A percentile compares a stretch with the other conserved stretches of the same genome.
Conservation (phyloP, 23 red algal genomes). For the Cyanidium caldarium region DNA sequence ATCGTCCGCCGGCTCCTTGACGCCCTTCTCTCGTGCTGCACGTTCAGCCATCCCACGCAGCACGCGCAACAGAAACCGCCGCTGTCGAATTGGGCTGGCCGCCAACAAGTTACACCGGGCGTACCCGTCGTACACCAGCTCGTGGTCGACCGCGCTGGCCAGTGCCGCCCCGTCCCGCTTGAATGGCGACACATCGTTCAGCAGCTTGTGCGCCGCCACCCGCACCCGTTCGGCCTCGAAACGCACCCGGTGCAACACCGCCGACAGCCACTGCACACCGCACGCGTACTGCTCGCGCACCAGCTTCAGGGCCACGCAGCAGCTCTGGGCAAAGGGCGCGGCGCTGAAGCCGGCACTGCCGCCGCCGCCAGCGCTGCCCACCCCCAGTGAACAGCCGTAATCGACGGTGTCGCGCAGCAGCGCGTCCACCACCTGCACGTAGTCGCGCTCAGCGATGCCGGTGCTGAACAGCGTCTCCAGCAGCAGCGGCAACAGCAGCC, state of each 20-base stretch:
- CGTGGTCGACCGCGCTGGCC: conserved; percentile 13
- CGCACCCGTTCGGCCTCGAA: background rate
- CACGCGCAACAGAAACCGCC: conserved; percentile 16
- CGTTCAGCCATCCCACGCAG: conserved; percentile 19
- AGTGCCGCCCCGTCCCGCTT: conserved; percentile 24
- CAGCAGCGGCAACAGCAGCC: background rate
- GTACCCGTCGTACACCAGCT: conserved; percentile 29
- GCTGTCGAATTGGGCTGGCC: conserved; percentile 18
- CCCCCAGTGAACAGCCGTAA: background rate
- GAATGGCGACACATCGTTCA: background rate
- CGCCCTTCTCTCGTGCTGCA: conserved; percentile 34
- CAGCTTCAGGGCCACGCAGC: background rate
- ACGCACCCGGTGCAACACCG: background rate
- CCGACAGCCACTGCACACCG: background rate
- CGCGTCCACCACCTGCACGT: background rate
- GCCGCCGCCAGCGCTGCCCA: background rate
- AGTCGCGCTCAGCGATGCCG: background rate
- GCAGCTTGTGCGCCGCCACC: conserved; percentile 3
- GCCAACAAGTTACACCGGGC: conserved; percentile 27
- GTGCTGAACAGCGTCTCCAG: conserved; percentile 1
- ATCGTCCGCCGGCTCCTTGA: conserved; percentile 24
- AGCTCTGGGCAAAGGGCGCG: background rate
- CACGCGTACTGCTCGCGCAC: background rate
- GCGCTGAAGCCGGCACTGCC: background rate
- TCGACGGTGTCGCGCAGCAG: conserved; percentile 1